A percentile compares a stretch with the other conserved stretches of the same genome.
phyloP scores from a whole-genome alignment of 495 filamentous ascomycete species.

The Penicillium arizonense region DNA sequence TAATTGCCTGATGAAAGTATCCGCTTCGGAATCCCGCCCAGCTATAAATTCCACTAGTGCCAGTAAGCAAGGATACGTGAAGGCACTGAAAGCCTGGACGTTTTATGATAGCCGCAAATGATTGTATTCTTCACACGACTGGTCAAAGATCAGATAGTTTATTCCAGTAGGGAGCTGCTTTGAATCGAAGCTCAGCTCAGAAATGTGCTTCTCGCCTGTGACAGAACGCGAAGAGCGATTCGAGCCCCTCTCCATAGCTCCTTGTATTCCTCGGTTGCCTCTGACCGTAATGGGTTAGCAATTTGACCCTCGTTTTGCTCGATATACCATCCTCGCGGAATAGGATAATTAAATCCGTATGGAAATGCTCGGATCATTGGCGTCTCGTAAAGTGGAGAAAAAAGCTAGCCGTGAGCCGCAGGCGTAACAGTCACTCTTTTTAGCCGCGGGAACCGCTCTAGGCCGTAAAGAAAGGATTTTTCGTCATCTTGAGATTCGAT shows the following conservation, averaged over 20 bases:
- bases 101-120: constrained; percentile 12
- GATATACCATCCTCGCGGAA: constrained; percentile 25
- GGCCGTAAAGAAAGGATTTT: constrained; percentile 19
- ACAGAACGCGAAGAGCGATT: constrained; percentile 16
- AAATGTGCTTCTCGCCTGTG: constrained; percentile 9
- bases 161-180: constrained; percentile 17
- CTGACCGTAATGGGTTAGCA: constrained; percentile 5
- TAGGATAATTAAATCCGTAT: constrained; percentile 29
- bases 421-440: constrained; percentile 27
- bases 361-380: constrained; percentile 33
- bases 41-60: constrained; percentile 3
- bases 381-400: constrained; percentile 28
- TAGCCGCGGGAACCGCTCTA: constrained; percentile 24
- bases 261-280: constrained; percentile 10
- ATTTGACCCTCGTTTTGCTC: neutral
- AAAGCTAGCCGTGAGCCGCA: constrained; percentile 26
- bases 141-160: constrained; percentile 8
- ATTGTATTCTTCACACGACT: constrained; percentile 10
- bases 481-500: constrained; percentile 17
- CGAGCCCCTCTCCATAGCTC: constrained; percentile 19
- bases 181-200: constrained; percentile 18
- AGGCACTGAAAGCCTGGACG: constrained; percentile 10
- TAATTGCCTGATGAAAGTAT: constrained; percentile 8
- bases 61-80: constrained; percentile 11
- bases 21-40: constrained; percentile 13